phyloP scores from a whole-genome alignment of 2,329 filamentous ascomycete genomes.

The Sporothrix variecibatus region DNA sequence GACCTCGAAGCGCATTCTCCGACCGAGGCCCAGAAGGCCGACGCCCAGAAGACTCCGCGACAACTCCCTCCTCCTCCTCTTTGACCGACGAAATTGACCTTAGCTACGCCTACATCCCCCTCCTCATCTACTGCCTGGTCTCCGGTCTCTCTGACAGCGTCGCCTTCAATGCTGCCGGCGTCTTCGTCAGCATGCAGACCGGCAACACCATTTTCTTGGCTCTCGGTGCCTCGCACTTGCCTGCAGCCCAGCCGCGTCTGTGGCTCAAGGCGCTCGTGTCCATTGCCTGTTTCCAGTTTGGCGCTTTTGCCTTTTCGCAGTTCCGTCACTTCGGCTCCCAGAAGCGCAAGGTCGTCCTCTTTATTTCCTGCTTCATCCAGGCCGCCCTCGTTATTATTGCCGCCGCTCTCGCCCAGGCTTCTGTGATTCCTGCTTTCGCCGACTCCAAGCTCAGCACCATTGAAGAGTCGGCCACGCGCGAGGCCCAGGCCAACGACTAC shows the following conservation, averaged over 20 bases:
- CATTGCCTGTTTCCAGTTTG: constrained; percentile 69
- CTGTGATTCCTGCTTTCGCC: constrained; percentile 48
- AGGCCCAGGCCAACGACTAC: constrained; percentile 43
- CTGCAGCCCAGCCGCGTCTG: constrained; percentile 54
- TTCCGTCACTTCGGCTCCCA: constrained; percentile 60
- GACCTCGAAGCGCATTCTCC: background rate
- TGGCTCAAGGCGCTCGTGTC: constrained; percentile 75
- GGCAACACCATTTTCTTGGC: constrained; percentile 81
- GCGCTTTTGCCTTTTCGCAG: constrained; percentile 69
- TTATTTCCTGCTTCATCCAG: constrained; percentile 60
- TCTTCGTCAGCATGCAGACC: constrained; percentile 83
- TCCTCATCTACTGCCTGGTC: constrained; percentile 73
- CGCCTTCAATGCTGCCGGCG: constrained; percentile 74
- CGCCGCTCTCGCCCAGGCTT: constrained; percentile 53
- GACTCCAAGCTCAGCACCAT: constrained; percentile 32
- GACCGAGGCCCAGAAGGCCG: background rate
- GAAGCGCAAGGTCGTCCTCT: constrained; percentile 61
- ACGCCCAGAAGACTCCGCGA: background rate
- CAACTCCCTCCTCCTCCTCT: background rate
- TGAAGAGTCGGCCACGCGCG: constrained; percentile 41
- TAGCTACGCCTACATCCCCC: constrained; percentile 60
- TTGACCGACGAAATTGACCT: constrained; percentile 28
- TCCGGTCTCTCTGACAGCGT: constrained; percentile 77
- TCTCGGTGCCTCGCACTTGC: constrained; percentile 59
- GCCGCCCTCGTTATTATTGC: constrained; percentile 52